Base-by-base conservation (phyloP, 371 early-diverging fungal genomes). In the Mortierella sp. region DNA sequence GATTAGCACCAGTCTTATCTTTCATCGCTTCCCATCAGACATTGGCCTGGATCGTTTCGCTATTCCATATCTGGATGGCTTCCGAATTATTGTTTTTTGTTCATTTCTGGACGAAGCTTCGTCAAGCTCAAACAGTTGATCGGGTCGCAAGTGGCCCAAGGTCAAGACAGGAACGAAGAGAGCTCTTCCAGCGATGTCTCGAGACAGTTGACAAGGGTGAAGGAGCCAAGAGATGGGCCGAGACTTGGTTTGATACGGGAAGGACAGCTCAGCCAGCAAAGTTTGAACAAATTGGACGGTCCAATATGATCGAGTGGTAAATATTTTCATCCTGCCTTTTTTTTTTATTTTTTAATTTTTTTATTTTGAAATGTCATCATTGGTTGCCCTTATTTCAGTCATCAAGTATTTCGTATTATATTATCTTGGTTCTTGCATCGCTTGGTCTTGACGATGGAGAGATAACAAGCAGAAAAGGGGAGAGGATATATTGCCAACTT, bases 241-340 rank as follows among this genome's bases (percentile, higher is more conserved):
- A 85, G 16, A 89, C 84, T 3, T 90, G 90, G 90, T 90, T 90
- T 55, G 71, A 70, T 12, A 70, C 72, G 16, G 76, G 87, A 55
- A 68, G 84, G 16, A 64, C 74, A 4, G 64, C 63, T 12, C 78
- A 79, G 22, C 88, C 88, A 9, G 68, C 65, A 11, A 65, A 66
- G 39, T 72, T 88, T 81, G 77, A 84, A 35, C 86, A 87, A 14
- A 78, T 90, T 59, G 77, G 83, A 22, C 81, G 87, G 18, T 86
- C 87, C 28, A 90, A 90, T 68, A 75, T 88, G 39, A 85, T 87
- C 32, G 88, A 90, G 72, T 90, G 90, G 90, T 88, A 85, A 83
- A 67, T 73, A 22, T 18, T 32, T 57, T 43, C 9, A 30, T 22
- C 39, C n/a, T 57, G 32, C 51, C 22, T 52, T 51, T 64, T 32